Evolutionary conservation across 495 filamentous ascomycete species (phyloP), one percentile per base, ranked within the genome.

Genomic region (Clavariopsis aquatica): DNA sequence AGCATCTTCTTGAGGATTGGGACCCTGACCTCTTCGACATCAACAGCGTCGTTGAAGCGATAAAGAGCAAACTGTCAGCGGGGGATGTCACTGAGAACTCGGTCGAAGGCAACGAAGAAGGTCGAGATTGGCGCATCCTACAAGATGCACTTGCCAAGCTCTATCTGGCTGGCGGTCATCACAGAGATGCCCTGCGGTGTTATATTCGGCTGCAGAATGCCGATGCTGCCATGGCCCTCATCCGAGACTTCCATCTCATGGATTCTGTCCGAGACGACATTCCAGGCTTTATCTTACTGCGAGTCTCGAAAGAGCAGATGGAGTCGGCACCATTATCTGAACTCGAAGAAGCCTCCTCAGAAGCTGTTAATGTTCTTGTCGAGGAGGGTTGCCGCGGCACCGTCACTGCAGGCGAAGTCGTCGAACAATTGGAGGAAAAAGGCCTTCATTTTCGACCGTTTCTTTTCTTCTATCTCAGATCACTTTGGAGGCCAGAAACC

Each of bases 131-230:
- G 92, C 84, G 83, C 15, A 88, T 92, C 52, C 80, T 98, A 20
- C 87, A 88, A 74, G 87, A 92, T 66, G 85, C 87, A 68, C 81
- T 98, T 29, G 93, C 90, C 23, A 93, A 86, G 67, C 82, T 98
- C 8, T 89, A 91, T 70, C 81, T 97, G 52, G 88, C 88, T 20
- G 86, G 84, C 63, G 88, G 89, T 1, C 88, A 90, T 47, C 87
- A 89, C 55, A 81, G 86, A 60, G 91, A 96, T 72, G 94, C 94
- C 0, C 77, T 98, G 36, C 85, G 82, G 63, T 94, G 89, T 75
- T 96, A 93, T 73, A 94, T 98, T 70, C 87, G 82, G 38, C 81
- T 96, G 12, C 92, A 96, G 71, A 90, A 98, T 79, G 94, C 90
- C 1, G 92, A 97, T 64, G 86, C 87, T 17, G 89, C 91, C 0